Evolutionary conservation across 2,329 filamentous ascomycete genomes (phyloP).

Genomic region (Colletotrichum sp.): DNA sequence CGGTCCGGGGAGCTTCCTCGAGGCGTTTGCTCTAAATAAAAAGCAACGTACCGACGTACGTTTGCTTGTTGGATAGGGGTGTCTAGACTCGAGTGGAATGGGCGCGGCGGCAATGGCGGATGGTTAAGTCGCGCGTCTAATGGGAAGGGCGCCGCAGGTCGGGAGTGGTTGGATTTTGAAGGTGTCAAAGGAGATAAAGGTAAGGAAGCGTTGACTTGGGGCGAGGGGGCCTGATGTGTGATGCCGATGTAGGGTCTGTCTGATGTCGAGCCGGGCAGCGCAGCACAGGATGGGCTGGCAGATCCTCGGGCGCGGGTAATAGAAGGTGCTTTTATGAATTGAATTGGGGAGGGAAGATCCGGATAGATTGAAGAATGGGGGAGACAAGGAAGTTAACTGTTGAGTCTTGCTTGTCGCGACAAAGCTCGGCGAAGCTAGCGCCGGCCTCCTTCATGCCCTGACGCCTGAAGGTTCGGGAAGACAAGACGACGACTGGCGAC

Average conservation of each 20-base stretch:
- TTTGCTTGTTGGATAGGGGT: background rate
- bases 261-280: constrained; percentile 20
- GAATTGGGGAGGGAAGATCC: constrained; percentile 14
- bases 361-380: constrained; percentile 15
- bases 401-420: constrained; percentile 21
- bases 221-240: constrained; percentile 17
- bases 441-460: constrained; percentile 20
- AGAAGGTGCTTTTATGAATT: constrained; percentile 22
- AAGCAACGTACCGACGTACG: background rate
- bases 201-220: constrained; percentile 22
- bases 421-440: constrained; percentile 23
- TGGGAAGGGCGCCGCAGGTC: background rate
- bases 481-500: constrained; percentile 20
- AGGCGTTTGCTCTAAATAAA: background rate
- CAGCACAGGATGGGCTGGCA: constrained; percentile 21
- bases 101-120: background rate
- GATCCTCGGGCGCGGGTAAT: constrained; percentile 15
- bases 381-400: constrained; percentile 22
- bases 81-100: background rate
- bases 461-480: constrained; percentile 21
- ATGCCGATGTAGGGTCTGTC: constrained; percentile 20
- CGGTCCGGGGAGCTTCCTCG: background rate
- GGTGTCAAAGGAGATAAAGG: constrained; percentile 16
- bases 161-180: background rate
- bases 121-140: constrained; percentile 7